These are phyloP conservation scores for Paraphoma chrysanthemicola DNA, from an alignment of 2,329 filamentous ascomycete species.

Conservation along the genomic window DNA sequence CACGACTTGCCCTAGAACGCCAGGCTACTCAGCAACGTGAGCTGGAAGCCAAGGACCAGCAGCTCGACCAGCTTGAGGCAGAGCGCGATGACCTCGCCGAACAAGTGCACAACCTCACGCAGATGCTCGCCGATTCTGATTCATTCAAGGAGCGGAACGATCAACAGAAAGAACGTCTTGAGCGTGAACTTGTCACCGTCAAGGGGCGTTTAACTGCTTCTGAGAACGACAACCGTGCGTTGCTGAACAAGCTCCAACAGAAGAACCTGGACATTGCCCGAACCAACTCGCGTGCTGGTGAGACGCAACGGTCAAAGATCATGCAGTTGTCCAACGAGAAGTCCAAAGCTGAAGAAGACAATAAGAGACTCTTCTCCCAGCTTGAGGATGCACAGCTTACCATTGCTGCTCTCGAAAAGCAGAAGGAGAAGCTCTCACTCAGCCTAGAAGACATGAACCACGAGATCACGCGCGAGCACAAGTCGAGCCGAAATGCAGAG, in stretches of 20 bases:
- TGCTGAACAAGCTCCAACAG: conserved; percentile 97
- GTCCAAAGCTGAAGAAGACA: conserved; percentile 80
- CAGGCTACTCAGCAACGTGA: conserved; percentile 80
- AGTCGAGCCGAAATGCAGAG: conserved; percentile 87
- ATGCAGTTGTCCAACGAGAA: conserved; percentile 83
- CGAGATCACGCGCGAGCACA: conserved; percentile 87
- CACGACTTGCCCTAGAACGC: conserved; percentile 78
- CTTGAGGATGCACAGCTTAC: conserved; percentile 84
- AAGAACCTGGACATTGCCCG: conserved; percentile 96
- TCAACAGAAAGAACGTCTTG: conserved; percentile 90
- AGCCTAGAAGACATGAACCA: conserved; percentile 92
- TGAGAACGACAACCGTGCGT: conserved; percentile 91
- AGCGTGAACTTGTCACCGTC: conserved; percentile 88
- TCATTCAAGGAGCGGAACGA: conserved; percentile 90
- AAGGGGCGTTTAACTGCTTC: conserved; percentile 89
- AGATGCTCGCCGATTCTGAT: conserved; percentile 86
- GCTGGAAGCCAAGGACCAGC: conserved; percentile 77
- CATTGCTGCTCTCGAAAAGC: conserved; percentile 87
- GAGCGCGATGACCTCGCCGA: conserved; percentile 78
- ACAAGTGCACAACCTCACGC: conserved; percentile 85
- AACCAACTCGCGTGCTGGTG: conserved; percentile 83
- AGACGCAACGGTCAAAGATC: conserved; percentile 80
- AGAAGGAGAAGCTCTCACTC: conserved; percentile 89
- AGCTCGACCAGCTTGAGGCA: conserved; percentile 78
- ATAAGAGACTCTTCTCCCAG: conserved; percentile 79